These are phyloP conservation scores for Camellia granthamiana DNA, from an alignment of 148 eudicot species.

Conservation along the genomic window DNA sequence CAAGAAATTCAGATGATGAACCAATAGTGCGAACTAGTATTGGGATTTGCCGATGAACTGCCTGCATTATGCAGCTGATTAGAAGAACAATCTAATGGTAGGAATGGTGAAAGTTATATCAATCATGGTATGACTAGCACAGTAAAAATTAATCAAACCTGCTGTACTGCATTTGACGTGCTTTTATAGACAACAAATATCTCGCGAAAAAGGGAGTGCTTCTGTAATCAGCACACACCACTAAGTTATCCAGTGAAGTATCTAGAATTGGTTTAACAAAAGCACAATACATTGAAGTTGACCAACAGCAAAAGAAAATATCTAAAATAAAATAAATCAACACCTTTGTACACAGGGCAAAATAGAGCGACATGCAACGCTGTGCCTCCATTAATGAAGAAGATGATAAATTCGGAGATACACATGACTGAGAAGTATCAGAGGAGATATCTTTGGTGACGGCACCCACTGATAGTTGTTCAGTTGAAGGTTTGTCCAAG, in stretches of 20 bases:
- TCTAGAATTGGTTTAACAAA: neutral
- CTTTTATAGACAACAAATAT: slow-evolving; percentile 59
- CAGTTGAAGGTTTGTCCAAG: slow-evolving; percentile 33
- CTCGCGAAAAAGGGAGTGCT: slow-evolving; percentile 86
- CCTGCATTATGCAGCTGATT: slow-evolving; percentile 43
- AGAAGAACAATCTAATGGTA: neutral
- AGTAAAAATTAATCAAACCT: slow-evolving; percentile 43
- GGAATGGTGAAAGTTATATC: neutral
- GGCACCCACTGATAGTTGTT: slow-evolving; percentile 34
- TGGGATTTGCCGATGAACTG: slow-evolving; percentile 78
- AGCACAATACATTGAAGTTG: neutral
- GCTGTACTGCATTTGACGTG: slow-evolving; percentile 61
- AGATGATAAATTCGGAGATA: slow-evolving; percentile 40
- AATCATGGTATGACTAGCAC: neutral
- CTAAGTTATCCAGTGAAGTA: neutral
- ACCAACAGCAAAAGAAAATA: neutral
- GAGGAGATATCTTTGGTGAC: slow-evolving; percentile 38
- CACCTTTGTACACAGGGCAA: slow-evolving; percentile 98
- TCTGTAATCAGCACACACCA: slow-evolving; percentile 46
- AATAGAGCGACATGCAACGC: slow-evolving; percentile 88
- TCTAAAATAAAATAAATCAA: neutral
- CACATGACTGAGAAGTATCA: slow-evolving; percentile 32
- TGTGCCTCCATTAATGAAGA: slow-evolving; percentile 62
- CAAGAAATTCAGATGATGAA: slow-evolving; percentile 75
- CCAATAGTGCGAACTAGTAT: slow-evolving; percentile 92